Evolutionary conservation across 148 eudicot species (phyloP).

Genomic region (Vaccinium myrtillus): DNA sequence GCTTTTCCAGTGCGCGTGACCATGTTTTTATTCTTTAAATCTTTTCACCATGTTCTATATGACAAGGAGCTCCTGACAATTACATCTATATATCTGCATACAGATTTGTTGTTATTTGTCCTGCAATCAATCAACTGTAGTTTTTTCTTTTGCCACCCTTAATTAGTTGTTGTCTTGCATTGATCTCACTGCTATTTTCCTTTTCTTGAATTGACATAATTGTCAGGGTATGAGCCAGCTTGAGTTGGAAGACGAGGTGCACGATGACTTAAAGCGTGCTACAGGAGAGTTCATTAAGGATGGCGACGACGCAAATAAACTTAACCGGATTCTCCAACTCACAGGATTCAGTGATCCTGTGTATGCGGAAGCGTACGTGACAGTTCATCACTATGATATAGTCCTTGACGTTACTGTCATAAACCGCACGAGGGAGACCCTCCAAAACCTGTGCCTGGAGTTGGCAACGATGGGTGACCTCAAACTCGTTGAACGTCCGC

Average conservation of each 20-base stretch:
- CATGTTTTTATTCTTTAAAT: not conserved
- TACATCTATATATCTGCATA: not conserved
- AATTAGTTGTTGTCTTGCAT: not conserved
- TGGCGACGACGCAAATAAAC: conserved; percentile 78
- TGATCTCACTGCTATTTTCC: not conserved
- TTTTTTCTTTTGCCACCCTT: not conserved
- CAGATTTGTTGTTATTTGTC: not conserved
- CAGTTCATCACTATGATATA: conserved; percentile 99
- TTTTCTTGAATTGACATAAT: conserved; percentile 3
- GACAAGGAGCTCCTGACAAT: not conserved
- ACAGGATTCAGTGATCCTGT: conserved; percentile 97
- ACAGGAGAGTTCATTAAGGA: conserved; percentile 89
- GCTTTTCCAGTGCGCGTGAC: not conserved
- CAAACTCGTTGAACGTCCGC: conserved; percentile 96
- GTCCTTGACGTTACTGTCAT: conserved; percentile 95
- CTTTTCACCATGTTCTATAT: not conserved
- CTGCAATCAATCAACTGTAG: not conserved
- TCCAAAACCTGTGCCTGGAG: conserved; percentile 93
- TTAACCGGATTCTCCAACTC: conserved; percentile 91
- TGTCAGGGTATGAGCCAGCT: conserved; percentile 94
- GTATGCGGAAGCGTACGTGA: conserved; percentile 96
- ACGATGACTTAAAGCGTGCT: conserved; percentile 94
- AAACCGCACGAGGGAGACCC: conserved; percentile 87
- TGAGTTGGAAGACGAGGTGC: conserved; percentile 95
- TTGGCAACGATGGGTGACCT: conserved; percentile 98